Evolutionary conservation across 2,329 filamentous ascomycete genomes (phyloP).

Genomic region (Diaporthe citri): DNA sequence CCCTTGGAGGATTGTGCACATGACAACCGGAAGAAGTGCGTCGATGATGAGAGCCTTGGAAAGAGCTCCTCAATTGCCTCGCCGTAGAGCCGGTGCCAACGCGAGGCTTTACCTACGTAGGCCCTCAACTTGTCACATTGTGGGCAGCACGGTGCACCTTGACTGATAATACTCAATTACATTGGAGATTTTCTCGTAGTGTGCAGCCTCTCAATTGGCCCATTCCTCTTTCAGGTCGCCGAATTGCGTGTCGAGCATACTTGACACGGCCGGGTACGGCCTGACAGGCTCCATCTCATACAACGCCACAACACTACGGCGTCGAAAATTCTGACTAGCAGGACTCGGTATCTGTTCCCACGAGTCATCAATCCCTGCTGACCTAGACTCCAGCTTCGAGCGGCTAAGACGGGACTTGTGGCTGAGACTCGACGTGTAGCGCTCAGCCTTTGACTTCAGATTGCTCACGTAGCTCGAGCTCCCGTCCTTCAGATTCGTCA

Average conservation of each 20-base stretch:
- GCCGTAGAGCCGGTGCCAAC: too few relatives aligned
- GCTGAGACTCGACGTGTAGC: not conserved
- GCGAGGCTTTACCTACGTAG: not conserved
- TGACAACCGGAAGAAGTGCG: not conserved
- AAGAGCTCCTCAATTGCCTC: not conserved
- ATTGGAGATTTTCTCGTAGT: not conserved
- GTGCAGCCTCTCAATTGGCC: not conserved
- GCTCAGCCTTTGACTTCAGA: conserved; percentile 2
- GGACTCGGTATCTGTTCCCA: conserved; percentile 20
- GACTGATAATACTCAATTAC: not conserved
- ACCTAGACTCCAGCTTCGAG: not conserved
- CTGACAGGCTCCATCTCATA: conserved; percentile 15
- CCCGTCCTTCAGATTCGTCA: not conserved
- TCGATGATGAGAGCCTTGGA: too few relatives aligned
- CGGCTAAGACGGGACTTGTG: not conserved
- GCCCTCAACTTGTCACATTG: not conserved
- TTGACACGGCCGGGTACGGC: conserved; percentile 18
- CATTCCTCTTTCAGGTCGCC: conserved; percentile 13
- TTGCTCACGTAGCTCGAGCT: not conserved
- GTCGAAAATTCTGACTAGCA: not conserved
- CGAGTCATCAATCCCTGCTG: not conserved
- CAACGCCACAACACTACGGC: conserved; percentile 11
- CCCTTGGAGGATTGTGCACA: not conserved
- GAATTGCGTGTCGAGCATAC: conserved; percentile 5
- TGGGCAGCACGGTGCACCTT: not conserved